Conservation (phyloP, 495 filamentous ascomycete genomes). For the Tuber calosporum region DNA sequence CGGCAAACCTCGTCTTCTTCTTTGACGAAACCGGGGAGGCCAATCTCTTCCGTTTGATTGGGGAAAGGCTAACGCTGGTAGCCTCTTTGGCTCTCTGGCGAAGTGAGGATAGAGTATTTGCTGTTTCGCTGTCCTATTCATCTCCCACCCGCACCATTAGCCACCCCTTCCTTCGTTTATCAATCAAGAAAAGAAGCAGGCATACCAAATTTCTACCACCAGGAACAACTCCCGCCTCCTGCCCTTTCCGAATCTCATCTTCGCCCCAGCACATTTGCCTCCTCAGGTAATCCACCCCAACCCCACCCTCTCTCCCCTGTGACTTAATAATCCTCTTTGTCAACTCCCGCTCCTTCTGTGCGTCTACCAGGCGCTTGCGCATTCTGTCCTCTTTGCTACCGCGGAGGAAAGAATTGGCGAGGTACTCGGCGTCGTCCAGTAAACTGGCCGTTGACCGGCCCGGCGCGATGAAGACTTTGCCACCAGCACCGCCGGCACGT, state of each 20-base stretch:
- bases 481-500: slow-evolving; percentile 40
- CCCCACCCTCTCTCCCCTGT: slow-evolving; percentile 46
- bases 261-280: slow-evolving; percentile 14
- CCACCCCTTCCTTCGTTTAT: slow-evolving; percentile 10
- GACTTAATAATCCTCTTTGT: slow-evolving; percentile 54
- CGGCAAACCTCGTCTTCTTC: slow-evolving; percentile 76
- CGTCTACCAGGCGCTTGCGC: slow-evolving; percentile 59
- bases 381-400: slow-evolving; percentile 55
- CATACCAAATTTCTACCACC: slow-evolving; percentile 17
- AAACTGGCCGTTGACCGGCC: slow-evolving; percentile 55
- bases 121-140: slow-evolving; percentile 19
- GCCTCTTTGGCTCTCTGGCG: slow-evolving; percentile 55
- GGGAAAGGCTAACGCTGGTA: slow-evolving; percentile 59
- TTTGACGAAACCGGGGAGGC: slow-evolving; percentile 44
- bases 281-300: slow-evolving; percentile 48
- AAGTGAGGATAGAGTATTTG: slow-evolving; percentile 40
- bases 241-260: slow-evolving; percentile 22
- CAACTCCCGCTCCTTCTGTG: slow-evolving; percentile 76
- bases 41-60: slow-evolving; percentile 63
- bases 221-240: slow-evolving; percentile 3
- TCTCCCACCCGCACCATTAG: slow-evolving; percentile 1
- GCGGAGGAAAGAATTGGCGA: slow-evolving; percentile 51
- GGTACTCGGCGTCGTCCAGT: slow-evolving; percentile 62
- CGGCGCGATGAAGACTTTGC: slow-evolving; percentile 35
- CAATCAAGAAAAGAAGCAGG: neutral